Evolutionary conservation across 2,329 filamentous ascomycete genomes (phyloP).

Genomic region (Xylaria digitata): DNA sequence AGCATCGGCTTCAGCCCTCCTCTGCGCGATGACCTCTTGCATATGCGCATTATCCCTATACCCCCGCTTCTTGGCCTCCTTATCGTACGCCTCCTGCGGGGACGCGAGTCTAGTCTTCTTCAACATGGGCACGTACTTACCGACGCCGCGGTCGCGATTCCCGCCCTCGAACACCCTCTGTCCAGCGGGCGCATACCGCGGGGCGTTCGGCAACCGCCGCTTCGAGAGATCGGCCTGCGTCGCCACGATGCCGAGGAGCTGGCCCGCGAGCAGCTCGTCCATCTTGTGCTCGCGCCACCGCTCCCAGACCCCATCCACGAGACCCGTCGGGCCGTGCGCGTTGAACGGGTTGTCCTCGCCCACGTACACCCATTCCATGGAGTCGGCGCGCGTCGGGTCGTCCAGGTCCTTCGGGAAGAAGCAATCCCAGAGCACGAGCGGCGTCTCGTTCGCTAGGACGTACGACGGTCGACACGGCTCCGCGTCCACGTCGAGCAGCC

Average conservation of each 20-base stretch:
- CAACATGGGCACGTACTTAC: slow-evolving; percentile 67
- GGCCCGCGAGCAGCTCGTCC: slow-evolving; percentile 84
- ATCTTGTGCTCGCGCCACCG: slow-evolving; percentile 88
- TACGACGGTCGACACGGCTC: slow-evolving; percentile 86
- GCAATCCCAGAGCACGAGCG: slow-evolving; percentile 96
- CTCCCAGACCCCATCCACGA: slow-evolving; percentile 82
- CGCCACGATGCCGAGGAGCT: slow-evolving; percentile 73
- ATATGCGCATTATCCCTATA: slow-evolving; percentile 63
- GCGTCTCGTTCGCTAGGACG: slow-evolving; percentile 88
- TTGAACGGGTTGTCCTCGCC: slow-evolving; percentile 71
- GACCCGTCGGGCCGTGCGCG: slow-evolving; percentile 72
- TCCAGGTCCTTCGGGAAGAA: slow-evolving; percentile 73
- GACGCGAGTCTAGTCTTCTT: slow-evolving; percentile 61
- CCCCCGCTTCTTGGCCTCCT: slow-evolving; percentile 71
- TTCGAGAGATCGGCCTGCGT: slow-evolving; percentile 49
- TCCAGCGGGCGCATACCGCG: slow-evolving; percentile 37
- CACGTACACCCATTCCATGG: slow-evolving; percentile 81
- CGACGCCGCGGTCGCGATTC: slow-evolving; percentile 61
- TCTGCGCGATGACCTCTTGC: slow-evolving; percentile 46
- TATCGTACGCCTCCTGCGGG: slow-evolving; percentile 68
- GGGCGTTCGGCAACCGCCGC: slow-evolving; percentile 36
- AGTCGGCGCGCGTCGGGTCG: slow-evolving; percentile 58
- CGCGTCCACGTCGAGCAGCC: slow-evolving; percentile 77
- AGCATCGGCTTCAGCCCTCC: slow-evolving; percentile 37
- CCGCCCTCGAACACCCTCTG: slow-evolving; percentile 66